Conservation (phyloP, 169 alveolate species). For the Pseudocohnilembus persalinus region DNA sequence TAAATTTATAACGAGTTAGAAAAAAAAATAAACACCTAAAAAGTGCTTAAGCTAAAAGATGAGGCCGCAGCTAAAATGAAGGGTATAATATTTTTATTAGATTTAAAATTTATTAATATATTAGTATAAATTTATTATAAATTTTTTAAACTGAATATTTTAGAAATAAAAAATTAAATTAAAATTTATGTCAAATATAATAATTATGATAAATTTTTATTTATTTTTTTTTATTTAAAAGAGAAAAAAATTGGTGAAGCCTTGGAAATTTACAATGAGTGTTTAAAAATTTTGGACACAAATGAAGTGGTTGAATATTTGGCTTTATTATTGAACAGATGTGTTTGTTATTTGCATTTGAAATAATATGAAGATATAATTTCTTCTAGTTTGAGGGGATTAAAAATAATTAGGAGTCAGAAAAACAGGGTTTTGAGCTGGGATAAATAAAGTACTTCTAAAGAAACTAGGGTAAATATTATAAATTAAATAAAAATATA, state of each 20-base stretch:
- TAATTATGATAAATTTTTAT: background rate
- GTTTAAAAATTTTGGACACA: slow-evolving; percentile 64
- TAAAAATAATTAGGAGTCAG: slow-evolving; percentile 54
- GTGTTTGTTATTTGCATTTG: slow-evolving; percentile 56
- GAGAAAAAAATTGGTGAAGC: slow-evolving; percentile 67
- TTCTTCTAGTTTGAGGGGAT: slow-evolving; percentile 51
- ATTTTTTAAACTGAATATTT: too few species aligned
- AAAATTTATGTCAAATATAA: too few species aligned
- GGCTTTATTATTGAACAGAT: slow-evolving; percentile 60
- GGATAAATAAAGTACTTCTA: slow-evolving; percentile 11
- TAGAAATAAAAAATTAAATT: too few species aligned
- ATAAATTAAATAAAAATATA: too few species aligned
- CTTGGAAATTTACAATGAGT: slow-evolving; percentile 67
- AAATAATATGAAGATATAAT: slow-evolving; percentile 51
- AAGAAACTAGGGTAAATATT: slow-evolving; percentile 28
- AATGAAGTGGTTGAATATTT: slow-evolving; percentile 58
- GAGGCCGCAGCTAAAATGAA: slow-evolving; percentile 45
- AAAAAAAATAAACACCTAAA: slow-evolving; percentile 54
- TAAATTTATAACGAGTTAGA: slow-evolving; percentile 65
- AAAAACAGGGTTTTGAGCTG: slow-evolving; percentile 28
- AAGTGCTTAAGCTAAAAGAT: slow-evolving; percentile 59
- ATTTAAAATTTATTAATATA: background rate
- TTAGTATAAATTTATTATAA: slow-evolving; percentile 31
- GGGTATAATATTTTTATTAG: background rate
- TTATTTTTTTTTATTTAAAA: slow-evolving; percentile 26